Evolutionary conservation across 257 asterid species (phyloP).

Genomic region (Solanum clarkiae): DNA sequence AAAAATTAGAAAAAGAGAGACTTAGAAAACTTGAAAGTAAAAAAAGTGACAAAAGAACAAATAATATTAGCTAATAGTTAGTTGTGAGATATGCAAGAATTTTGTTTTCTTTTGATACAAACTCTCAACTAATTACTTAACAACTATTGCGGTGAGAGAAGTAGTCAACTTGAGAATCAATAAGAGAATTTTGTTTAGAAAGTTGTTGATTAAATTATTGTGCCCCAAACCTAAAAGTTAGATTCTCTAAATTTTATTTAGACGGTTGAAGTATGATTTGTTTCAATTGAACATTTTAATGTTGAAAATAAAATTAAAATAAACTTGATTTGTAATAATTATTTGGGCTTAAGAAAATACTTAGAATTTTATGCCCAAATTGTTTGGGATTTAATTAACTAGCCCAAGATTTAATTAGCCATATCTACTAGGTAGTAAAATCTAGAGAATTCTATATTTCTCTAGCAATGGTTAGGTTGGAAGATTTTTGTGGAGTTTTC

Average conservation of each 20-base stretch:
- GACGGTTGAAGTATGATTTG: rapidly evolving
- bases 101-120: neutral
- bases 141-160: neutral
- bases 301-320: too few species aligned
- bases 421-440: too few species aligned
- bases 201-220: neutral
- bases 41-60: neutral
- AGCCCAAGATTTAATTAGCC: too few species aligned
- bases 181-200: neutral
- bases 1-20: neutral
- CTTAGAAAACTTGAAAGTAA: neutral
- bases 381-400: too few species aligned
- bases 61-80: neutral
- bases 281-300: neutral
- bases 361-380: too few species aligned
- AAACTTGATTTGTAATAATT: too few species aligned
- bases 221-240: neutral
- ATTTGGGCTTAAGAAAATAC: too few species aligned
- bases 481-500: too few species aligned
- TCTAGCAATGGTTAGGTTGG: too few species aligned
- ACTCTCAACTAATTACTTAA: neutral
- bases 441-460: too few species aligned
- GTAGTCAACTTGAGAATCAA: neutral
- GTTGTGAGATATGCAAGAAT: neutral
- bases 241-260: neutral